Evolutionary conservation across 1,139 yeast genomes (phyloP).

Genomic region (Pichia sp.): DNA sequence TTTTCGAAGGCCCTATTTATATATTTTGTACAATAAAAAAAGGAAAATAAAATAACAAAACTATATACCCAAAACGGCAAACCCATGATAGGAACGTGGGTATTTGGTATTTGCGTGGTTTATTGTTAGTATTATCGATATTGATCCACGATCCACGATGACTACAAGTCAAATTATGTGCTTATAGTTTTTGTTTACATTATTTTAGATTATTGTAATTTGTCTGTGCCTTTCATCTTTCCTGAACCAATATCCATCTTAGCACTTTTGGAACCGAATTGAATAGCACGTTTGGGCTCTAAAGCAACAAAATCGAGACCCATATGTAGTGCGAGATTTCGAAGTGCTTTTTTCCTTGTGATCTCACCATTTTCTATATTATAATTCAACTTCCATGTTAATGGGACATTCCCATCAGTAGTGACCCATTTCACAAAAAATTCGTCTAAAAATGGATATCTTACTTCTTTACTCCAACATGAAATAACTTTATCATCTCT

Average conservation of each 20-base stretch:
- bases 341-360: conserved; percentile 54
- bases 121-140: too few relatives aligned
- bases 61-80: too few relatives aligned
- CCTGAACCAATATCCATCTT: conserved; percentile 76
- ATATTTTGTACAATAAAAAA: too few relatives aligned
- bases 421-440: conserved; percentile 50
- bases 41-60: too few relatives aligned
- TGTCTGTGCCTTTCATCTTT: conserved; percentile 58
- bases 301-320: conserved; percentile 52
- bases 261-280: conserved; percentile 93
- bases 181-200: too few relatives aligned
- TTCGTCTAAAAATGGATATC: conserved; percentile 83
- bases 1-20: too few relatives aligned
- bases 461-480: conserved; percentile 80
- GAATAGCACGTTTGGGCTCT: conserved; percentile 92
- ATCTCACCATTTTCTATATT: conserved; percentile 31
- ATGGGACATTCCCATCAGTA: conserved; percentile 35
- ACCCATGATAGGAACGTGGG: too few relatives aligned
- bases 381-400: conserved; percentile 41
- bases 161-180: neutral
- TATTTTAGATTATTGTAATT: conserved; percentile 14
- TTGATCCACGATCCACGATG: too few relatives aligned
- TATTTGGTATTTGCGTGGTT: too few relatives aligned
- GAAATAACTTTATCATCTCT: conserved; percentile 87
- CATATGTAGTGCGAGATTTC: conserved; percentile 52